A percentile compares a stretch with the other conserved stretches of the same genome.
phyloP scores from a whole-genome alignment of 2,329 filamentous ascomycete species.

The Monilinia vaccinii-corymbosi region DNA sequence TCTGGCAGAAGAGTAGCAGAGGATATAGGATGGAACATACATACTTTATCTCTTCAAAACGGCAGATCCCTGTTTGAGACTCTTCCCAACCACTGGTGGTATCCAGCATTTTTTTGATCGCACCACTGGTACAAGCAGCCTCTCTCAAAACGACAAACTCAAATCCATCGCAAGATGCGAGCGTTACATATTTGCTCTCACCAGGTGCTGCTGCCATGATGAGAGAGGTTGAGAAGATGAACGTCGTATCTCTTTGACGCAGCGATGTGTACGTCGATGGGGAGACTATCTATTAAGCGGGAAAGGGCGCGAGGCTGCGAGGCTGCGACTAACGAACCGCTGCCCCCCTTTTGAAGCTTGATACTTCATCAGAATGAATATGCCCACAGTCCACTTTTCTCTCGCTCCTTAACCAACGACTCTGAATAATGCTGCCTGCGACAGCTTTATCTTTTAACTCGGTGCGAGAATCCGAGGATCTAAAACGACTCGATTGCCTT shows the following conservation, averaged over 20 bases:
- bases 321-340: no score
- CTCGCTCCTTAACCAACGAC: neutral
- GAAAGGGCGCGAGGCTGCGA: neutral
- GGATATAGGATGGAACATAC: constrained; percentile 20
- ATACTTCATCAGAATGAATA: no score
- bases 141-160: constrained; percentile 69
- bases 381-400: neutral
- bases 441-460: no score
- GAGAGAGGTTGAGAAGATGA: neutral
- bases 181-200: constrained; percentile 61
- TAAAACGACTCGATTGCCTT: no score
- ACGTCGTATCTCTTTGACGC: neutral
- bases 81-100: constrained; percentile 56
- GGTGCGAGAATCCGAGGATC: neutral
- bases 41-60: constrained; percentile 67
- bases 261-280: no score
- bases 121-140: constrained; percentile 58
- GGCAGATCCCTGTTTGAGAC: constrained; percentile 53
- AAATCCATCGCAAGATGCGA: constrained; percentile 66
- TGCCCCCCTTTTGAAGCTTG: no score
- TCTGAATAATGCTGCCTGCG: no score
- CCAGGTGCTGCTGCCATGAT: constrained; percentile 10
- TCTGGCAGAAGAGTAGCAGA: neutral
- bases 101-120: constrained; percentile 68
- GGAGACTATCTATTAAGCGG: neutral